Base-by-base conservation (phyloP, 2,329 filamentous ascomycete genomes). In the Xylaria sp. region DNA sequence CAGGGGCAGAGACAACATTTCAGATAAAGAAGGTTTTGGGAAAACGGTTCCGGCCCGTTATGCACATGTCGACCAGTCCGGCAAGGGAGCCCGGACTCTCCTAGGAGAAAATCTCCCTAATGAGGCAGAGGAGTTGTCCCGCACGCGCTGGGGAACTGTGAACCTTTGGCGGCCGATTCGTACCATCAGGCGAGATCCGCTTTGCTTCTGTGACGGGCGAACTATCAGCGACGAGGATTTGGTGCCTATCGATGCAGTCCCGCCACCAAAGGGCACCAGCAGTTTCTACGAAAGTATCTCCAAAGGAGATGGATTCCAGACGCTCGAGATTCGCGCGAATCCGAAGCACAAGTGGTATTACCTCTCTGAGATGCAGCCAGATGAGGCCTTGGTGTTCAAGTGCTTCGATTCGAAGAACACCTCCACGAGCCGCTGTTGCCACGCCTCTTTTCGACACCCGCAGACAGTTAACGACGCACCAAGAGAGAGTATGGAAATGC, bases 401-500 rank as follows among this genome's bases (percentile, higher is more conserved):
- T 51, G 66, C 41, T 71, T 66, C 18, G 66, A 71, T 51, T 56
- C 69, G 13, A 71, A 66, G 62, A 57, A 71, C 15, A 56, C 44
- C 15, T 64, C 66, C 4, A 2, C 52, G 23, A 69, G 63, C 48
- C 69, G 69, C 44, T 71, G 69, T 37, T 71, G 69, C n/a, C 69
- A 71, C 34, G 52, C 69, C 34, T 66, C 69, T 3, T 71, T 71
- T 20, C 23, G 15, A 18, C 59, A 15, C 10, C 44, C 69, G 0
- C 8, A 54, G 12, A 57, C 44, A 2, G 31, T 37, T 9, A 37
- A 65, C 15, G 39, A 51, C 1, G 46, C 61, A n/a, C 69, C 69
- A 1, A 66, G 69, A 44, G 65, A 71, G 50, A 71, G 69, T 25
- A 71, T 71, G 66, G 69, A 71, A 34, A 63, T 71, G 66, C 69